Evolutionary conservation across 352 stramenopile genomes (phyloP).

Genomic region (Globisporangium viniferum): DNA sequence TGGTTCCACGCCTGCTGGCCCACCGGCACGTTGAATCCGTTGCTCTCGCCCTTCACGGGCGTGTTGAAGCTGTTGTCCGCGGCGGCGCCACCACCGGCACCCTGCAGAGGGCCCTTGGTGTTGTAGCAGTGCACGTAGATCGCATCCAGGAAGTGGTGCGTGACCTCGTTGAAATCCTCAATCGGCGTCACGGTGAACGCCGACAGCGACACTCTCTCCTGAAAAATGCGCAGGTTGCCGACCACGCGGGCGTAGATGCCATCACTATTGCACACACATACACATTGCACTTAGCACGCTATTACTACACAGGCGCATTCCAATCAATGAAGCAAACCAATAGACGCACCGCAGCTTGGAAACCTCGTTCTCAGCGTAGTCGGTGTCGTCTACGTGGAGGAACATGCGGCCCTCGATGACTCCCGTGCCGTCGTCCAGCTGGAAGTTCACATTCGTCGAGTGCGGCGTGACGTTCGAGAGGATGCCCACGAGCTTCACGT

Average conservation of each 20-base stretch:
- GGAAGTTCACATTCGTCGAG: slow-evolving; percentile 91
- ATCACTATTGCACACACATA: slow-evolving; percentile 30
- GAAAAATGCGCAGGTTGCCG: slow-evolving; percentile 91
- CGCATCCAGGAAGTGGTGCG: slow-evolving; percentile 93
- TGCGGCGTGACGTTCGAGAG: slow-evolving; percentile 74
- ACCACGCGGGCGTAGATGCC: slow-evolving; percentile 89
- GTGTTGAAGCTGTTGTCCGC: slow-evolving; percentile 24
- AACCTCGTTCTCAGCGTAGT: slow-evolving; percentile 57
- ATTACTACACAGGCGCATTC: too few species aligned
- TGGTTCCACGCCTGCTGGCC: slow-evolving; percentile 31
- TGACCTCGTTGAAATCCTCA: slow-evolving; percentile 93
- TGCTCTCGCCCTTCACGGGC: slow-evolving; percentile 31
- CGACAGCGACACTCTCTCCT: slow-evolving; percentile 84
- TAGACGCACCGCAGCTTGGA: slow-evolving; percentile 43
- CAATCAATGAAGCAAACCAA: background rate
- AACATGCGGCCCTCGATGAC: slow-evolving; percentile 91
- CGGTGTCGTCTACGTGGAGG: slow-evolving; percentile 82
- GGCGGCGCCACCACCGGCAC: slow-evolving; percentile 21
- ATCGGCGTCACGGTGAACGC: slow-evolving; percentile 86
- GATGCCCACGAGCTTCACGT: slow-evolving; percentile 88
- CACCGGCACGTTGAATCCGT: slow-evolving; percentile 19
- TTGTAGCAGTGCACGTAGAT: slow-evolving; percentile 91
- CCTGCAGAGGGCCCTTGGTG: slow-evolving; percentile 54
- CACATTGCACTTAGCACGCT: background rate
- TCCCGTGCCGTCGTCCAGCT: slow-evolving; percentile 94